These are phyloP conservation scores for Vickermania spadyakhi DNA, from an alignment of 208 protist species.

Conservation along the genomic window DNA sequence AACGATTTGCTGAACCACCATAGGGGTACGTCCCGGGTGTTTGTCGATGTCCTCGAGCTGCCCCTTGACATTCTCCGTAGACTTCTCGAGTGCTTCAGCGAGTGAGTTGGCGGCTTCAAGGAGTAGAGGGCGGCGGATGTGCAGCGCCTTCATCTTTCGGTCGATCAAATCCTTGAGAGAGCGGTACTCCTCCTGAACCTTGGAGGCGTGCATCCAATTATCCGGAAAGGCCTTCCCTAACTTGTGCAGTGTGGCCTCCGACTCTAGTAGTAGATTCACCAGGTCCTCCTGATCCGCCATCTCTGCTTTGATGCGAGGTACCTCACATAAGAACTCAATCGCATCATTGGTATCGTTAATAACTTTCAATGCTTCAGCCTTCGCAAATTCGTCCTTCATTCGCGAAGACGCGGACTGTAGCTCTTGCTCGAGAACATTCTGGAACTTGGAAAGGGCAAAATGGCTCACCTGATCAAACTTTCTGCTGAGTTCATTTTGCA, in stretches of 20 bases:
- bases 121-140: slow-evolving; percentile 61
- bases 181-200: slow-evolving; percentile 89
- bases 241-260: slow-evolving; percentile 83
- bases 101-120: slow-evolving; percentile 42
- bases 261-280: slow-evolving; percentile 46
- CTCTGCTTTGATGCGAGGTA: slow-evolving; percentile 65
- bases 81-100: slow-evolving; percentile 40
- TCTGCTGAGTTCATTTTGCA: slow-evolving; percentile 71
- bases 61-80: slow-evolving; percentile 41
- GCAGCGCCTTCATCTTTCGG: slow-evolving; percentile 82
- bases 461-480: slow-evolving; percentile 77
- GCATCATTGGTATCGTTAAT: slow-evolving; percentile 78
- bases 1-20: slow-evolving; percentile 48
- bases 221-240: slow-evolving; percentile 88
- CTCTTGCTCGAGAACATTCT: slow-evolving; percentile 65
- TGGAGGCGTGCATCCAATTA: slow-evolving; percentile 87
- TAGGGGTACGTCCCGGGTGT: slow-evolving; percentile 24
- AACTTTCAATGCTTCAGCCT: slow-evolving; percentile 83
- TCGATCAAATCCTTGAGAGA: slow-evolving; percentile 91
- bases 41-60: slow-evolving; percentile 31
- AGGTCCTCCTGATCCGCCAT: slow-evolving; percentile 33
- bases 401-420: slow-evolving; percentile 36
- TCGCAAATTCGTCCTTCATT: slow-evolving; percentile 47
- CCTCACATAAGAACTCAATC: slow-evolving; percentile 50
- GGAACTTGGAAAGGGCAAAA: slow-evolving; percentile 73